Evolutionary conservation across 140 eudicot species (phyloP), one percentile per base, ranked within the genome.

Genomic region (Anethum foeniculum): DNA sequence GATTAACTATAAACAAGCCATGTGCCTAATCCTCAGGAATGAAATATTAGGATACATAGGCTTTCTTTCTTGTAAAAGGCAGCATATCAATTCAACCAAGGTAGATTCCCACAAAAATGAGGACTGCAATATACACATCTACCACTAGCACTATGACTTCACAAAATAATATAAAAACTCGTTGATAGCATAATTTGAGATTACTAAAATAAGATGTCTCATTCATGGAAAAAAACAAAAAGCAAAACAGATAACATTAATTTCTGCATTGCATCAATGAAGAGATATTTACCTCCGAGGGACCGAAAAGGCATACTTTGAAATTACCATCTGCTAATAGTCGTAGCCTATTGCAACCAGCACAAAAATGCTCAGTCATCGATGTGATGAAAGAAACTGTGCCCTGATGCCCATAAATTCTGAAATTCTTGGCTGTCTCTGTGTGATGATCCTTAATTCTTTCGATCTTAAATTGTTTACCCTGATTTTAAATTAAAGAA

Each of bases 311-410:
- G n/a, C 76, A 71, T 16, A 71, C 76, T 71, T 71, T 71, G 28
- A 71, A 71, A 39, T 71, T 71, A 39, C 76, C 76, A 71, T 71
- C 76, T 5, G 76, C 76, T 71, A 71, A 71, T 6, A 71, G 76
- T 19, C 76, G 60, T 47, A 75, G 46, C 62, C 79, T 75, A 75
- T 44, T 75, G 34, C 79, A 75, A 41, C 79, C 60, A 12, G 60
- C 79, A 75, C 79, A 75, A 4, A 75, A 75, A 75, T 75, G 79
- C 58, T 75, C 79, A 75, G 58, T 75, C 60, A 75, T 75, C 30
- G 60, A 75, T 75, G 79, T 75, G 60, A 75, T 75, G 51, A 75
- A 75, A 38, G 76, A 71, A 34, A 71, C 76, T 71, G 76, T 71
- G 48, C 76, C 76, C 76, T 71, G 49, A 71, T 47, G 79, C 79